These are phyloP conservation scores for Acaromyces ingoldii DNA, from an alignment of 1,284 basidiomycete species.

Conservation along the genomic window DNA sequence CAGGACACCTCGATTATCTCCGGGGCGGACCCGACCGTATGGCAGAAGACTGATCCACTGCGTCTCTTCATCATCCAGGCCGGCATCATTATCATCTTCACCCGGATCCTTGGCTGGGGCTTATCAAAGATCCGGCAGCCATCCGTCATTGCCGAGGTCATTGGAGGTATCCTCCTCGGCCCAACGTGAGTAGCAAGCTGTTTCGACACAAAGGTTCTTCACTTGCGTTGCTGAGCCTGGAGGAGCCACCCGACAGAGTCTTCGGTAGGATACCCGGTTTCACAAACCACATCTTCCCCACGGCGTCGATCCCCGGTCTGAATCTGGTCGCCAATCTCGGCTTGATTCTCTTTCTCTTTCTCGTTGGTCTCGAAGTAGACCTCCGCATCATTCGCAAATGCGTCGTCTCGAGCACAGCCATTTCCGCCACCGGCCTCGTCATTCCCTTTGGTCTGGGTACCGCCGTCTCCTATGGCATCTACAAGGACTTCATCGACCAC, in stretches of 20 bases:
- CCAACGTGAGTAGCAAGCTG: slow-evolving; percentile 20
- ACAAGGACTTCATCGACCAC: slow-evolving; percentile 68
- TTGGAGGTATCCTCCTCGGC: slow-evolving; percentile 69
- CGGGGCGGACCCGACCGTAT: slow-evolving; percentile 63
- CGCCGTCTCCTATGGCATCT: slow-evolving; percentile 73
- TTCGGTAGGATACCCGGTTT: slow-evolving; percentile 45
- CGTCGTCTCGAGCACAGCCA: slow-evolving; percentile 48
- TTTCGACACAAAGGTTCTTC: too few relatives aligned
- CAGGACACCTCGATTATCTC: slow-evolving; percentile 56
- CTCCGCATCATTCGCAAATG: slow-evolving; percentile 63
- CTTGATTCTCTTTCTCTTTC: slow-evolving; percentile 60
- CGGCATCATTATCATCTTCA: slow-evolving; percentile 64
- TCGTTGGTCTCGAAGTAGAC: slow-evolving; percentile 90
- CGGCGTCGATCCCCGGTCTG: slow-evolving; percentile 68
- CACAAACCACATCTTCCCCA: slow-evolving; percentile 43
- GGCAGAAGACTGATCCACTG: slow-evolving; percentile 65
- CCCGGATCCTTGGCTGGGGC: slow-evolving; percentile 64
- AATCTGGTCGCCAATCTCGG: slow-evolving; percentile 88
- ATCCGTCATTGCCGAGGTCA: slow-evolving; percentile 79
- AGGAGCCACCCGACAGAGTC: slow-evolving; percentile 10
- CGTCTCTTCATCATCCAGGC: slow-evolving; percentile 79
- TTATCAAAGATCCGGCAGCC: slow-evolving; percentile 71
- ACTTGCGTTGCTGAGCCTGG: too few relatives aligned
- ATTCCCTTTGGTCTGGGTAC: slow-evolving; percentile 81
- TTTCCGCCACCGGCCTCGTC: slow-evolving; percentile 64